Conservation (phyloP, 2,329 filamentous ascomycete genomes). For the Stemphylium lycopersici region DNA sequence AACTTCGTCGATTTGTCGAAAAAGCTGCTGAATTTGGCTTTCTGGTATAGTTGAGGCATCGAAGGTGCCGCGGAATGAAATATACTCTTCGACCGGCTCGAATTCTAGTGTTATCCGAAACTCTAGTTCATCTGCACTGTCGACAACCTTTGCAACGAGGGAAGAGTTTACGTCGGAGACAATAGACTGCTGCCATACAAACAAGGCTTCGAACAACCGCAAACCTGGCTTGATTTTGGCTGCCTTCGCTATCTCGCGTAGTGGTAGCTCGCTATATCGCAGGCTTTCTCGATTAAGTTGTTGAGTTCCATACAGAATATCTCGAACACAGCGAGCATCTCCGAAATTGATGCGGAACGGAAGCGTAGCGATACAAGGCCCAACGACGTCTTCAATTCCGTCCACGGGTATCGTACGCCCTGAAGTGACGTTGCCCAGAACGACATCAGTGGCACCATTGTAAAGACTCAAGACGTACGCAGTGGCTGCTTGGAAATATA, state of each 20-base stretch:
- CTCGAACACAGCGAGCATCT: conserved; percentile 58
- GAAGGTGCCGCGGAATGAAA: conserved; percentile 62
- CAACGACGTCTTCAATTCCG: conserved; percentile 74
- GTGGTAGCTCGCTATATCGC: conserved; percentile 66
- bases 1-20: conserved; percentile 66
- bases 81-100: conserved; percentile 62
- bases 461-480: conserved; percentile 70
- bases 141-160: conserved; percentile 59
- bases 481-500: conserved; percentile 76
- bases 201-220: conserved; percentile 75
- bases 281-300: conserved; percentile 69
- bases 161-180: conserved; percentile 33
- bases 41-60: conserved; percentile 60
- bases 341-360: conserved; percentile 71
- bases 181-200: conserved; percentile 83
- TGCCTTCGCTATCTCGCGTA: conserved; percentile 71
- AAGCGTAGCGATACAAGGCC: conserved; percentile 78
- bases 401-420: conserved; percentile 76
- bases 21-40: conserved; percentile 62
- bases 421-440: conserved; percentile 81
- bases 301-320: conserved; percentile 70
- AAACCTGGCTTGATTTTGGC: conserved; percentile 62
- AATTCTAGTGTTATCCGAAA: conserved; percentile 78
- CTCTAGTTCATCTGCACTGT: conserved; percentile 74
- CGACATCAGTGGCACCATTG: conserved; percentile 68